Evolutionary conservation across 805 yeast species (phyloP).

Genomic region (Lipomyces mesembrius): DNA sequence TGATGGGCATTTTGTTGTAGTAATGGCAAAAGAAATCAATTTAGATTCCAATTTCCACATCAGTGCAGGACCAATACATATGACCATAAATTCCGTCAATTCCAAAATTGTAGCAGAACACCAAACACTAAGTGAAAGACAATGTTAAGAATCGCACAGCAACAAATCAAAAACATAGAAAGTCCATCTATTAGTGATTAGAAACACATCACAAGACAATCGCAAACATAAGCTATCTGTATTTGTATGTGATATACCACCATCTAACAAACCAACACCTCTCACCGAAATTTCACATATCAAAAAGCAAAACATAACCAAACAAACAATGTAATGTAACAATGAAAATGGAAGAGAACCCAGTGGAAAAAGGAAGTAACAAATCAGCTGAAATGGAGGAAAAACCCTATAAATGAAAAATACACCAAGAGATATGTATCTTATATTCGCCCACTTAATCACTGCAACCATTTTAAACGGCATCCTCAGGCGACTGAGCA

Average conservation of each 20-base stretch:
- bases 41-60: neutral
- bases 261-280: neutral
- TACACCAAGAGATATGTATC: neutral
- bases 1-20: neutral
- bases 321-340: neutral
- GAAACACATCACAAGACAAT: neutral
- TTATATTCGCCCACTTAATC: neutral
- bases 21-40: neutral
- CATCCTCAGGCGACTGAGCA: conserved; percentile 4
- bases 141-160: conserved; percentile 1
- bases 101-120: neutral
- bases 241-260: conserved; percentile 1
- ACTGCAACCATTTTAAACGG: conserved; percentile 13
- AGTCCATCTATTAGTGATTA: neutral
- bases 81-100: neutral
- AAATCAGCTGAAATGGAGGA: neutral
- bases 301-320: neutral
- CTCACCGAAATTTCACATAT: neutral
- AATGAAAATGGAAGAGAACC: neutral
- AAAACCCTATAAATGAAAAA: neutral
- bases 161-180: neutral
- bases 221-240: neutral
- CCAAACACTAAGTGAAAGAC: neutral
- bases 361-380: neutral
- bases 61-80: neutral